Evolutionary conservation across 2,329 filamentous ascomycete species (phyloP), one percentile per base, ranked within the genome.

Genomic region (Fonsecaea multimorphosa): DNA sequence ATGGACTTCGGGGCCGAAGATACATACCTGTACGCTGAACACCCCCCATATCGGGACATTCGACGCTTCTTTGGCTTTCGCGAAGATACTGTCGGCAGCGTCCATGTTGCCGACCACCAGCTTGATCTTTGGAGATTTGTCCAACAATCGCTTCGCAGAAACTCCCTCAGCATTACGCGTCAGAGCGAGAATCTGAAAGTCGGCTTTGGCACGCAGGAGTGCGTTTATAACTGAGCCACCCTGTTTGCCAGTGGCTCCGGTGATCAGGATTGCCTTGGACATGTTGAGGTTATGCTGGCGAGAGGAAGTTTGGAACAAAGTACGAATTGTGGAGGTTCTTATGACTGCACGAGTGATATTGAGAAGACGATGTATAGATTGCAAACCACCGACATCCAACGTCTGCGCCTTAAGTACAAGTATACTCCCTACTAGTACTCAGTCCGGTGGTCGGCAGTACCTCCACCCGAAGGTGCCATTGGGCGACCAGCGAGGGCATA

Each of bases 161-260:
- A 59, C 22, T 4, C 66, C 69, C 7, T 55, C 19, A 1, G 70
- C n/a, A 49, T 71, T 51, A 2, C 70, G 67, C 1, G 72, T 72
- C 11, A 73, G 52, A 27, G 68, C 72, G 19, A 72, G 64, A 44
- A 72, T 69, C 12, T 63, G 19, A 34, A 57, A 62, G 22, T 58
- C 54, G 55, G 59, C 54, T 3, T 65, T 44, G 22, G 71, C 73
- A 51, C 68, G 67, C 14, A 83, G 74, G 36, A 84, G 75, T 5
- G 79, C 78, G 56, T 77, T 73, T 60, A 84, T 76, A 6, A 82
- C 78, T 51, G 79, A 76, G 24, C 80, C 76, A 27, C 82, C 82
- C 71, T 84, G 82, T 38, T 81, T 80, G 52, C 82, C 82, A 0
- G 82, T 84, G 12, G 81, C 81, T 46, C 82, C 81, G 22, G 79